phyloP scores from a whole-genome alignment of 371 early-diverging fungal genomes.

The Circinella minor region DNA sequence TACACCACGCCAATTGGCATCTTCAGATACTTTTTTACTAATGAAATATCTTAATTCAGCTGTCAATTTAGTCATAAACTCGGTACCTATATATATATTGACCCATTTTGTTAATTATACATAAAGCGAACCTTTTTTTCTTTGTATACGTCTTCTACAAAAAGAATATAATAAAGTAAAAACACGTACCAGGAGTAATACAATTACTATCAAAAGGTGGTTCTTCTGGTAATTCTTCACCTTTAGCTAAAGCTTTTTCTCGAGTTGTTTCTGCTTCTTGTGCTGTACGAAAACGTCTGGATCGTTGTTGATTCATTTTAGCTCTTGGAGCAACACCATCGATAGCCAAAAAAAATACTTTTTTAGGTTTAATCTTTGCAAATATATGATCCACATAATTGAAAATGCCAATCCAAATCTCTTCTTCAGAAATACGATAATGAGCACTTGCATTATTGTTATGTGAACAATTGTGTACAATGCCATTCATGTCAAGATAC shows the following conservation, averaged over 20 bases:
- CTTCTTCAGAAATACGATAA: slow-evolving; percentile 84
- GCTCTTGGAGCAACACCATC: slow-evolving; percentile 99
- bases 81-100: slow-evolving; percentile 69
- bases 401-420: slow-evolving; percentile 94
- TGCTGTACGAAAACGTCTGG: slow-evolving; percentile 95
- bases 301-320: slow-evolving; percentile 99
- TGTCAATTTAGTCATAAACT: slow-evolving; percentile 96
- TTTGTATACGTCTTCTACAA: neutral
- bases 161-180: neutral
- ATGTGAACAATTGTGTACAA: slow-evolving; percentile 98
- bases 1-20: slow-evolving; percentile 87
- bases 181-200: slow-evolving; percentile 95
- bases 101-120: neutral
- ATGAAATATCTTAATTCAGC: slow-evolving; percentile 89
- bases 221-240: slow-evolving; percentile 75
- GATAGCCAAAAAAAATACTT: slow-evolving; percentile 95
- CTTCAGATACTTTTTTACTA: slow-evolving; percentile 88
- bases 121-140: no score
- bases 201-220: slow-evolving; percentile 96
- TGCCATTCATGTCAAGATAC: slow-evolving; percentile 99
- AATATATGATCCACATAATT: slow-evolving; percentile 96
- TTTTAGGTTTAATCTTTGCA: slow-evolving; percentile 90
- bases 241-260: slow-evolving; percentile 62
- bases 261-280: slow-evolving; percentile 80
- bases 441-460: slow-evolving; percentile 86